Conservation (phyloP, 2,329 filamentous ascomycete species). For the Epichloe gansuensis region DNA sequence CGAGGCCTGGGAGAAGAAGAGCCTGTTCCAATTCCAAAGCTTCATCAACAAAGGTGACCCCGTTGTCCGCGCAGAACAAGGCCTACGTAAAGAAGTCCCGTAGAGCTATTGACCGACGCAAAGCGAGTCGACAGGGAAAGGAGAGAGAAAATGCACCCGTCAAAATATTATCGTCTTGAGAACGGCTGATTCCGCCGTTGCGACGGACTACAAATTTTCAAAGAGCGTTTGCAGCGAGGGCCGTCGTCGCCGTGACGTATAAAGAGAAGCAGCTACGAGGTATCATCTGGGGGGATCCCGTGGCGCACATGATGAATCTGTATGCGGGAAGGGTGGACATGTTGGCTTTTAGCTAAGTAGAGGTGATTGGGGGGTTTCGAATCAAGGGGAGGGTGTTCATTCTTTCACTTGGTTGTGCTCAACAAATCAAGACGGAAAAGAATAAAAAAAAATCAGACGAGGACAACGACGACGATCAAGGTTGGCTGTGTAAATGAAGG, state of each 20-base stretch:
- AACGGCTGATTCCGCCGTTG: slow-evolving; percentile 28
- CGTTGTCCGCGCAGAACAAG: slow-evolving; percentile 60
- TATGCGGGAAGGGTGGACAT: slow-evolving; percentile 58
- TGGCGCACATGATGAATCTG: slow-evolving; percentile 70
- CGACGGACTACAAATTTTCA: slow-evolving; percentile 33
- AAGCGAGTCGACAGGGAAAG: too few relatives aligned
- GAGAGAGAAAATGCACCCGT: too few relatives aligned
- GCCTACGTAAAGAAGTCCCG: slow-evolving; percentile 60
- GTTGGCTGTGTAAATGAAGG: too few relatives aligned
- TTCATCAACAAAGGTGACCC: slow-evolving; percentile 84
- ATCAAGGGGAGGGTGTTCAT: too few relatives aligned
- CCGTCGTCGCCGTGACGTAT: slow-evolving; percentile 53
- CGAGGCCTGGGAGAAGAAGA: slow-evolving; percentile 39
- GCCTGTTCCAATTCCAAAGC: slow-evolving; percentile 65
- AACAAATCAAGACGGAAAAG: too few relatives aligned
- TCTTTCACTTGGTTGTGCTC: too few relatives aligned
- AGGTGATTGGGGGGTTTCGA: too few relatives aligned
- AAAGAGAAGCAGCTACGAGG: slow-evolving; percentile 54
- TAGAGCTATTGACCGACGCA: slow-evolving; percentile 49
- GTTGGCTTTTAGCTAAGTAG: slow-evolving; percentile 36
- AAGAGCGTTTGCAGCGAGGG: slow-evolving; percentile 40
- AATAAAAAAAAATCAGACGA: too few relatives aligned
- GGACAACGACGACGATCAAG: too few relatives aligned
- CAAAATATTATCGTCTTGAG: slow-evolving; percentile 53
- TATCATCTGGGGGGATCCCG: slow-evolving; percentile 67